Percentiles rank a stretch among this genome's conserved stretches.
Conservation (phyloP, 179 eudicot species). For the Carnegiea gigantea region DNA sequence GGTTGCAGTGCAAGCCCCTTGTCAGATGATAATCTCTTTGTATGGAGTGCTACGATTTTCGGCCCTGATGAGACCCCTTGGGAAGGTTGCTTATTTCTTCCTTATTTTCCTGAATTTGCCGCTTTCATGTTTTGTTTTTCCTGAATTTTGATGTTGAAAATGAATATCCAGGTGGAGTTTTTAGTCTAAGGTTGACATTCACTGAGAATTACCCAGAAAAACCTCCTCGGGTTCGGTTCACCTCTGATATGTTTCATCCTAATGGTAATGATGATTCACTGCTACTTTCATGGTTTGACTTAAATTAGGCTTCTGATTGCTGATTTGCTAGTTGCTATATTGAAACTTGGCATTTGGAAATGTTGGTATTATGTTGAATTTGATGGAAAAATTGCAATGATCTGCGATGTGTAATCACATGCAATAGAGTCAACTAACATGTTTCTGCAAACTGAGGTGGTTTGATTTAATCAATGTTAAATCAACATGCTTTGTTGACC, state of each 20-base stretch:
- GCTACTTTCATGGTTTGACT: background rate
- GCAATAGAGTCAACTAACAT: background rate
- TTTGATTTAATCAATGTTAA: background rate
- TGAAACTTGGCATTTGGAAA: background rate
- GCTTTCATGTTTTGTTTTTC: background rate
- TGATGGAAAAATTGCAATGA: background rate
- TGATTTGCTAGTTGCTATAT: background rate
- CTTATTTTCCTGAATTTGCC: background rate
- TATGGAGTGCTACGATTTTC: conserved; percentile 41
- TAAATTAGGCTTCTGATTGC: background rate
- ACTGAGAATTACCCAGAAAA: conserved; percentile 35
- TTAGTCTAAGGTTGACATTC: conserved; percentile 40
- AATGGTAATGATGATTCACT: conserved; percentile 26
- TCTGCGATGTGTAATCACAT: background rate
- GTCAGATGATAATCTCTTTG: conserved; percentile 40
- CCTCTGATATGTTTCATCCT: conserved; percentile 40
- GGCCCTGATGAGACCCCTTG: conserved; percentile 43
- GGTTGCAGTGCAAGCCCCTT: conserved; percentile 44
- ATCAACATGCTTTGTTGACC: background rate
- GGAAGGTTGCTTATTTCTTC: conserved; percentile 26
- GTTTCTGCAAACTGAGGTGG: background rate
- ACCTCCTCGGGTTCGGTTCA: conserved; percentile 41
- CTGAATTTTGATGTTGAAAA: background rate
- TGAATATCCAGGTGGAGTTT: conserved; percentile 34
- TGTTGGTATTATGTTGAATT: background rate